These are phyloP conservation scores for Trichoderma orchidacearum DNA, from an alignment of 495 filamentous ascomycete species.

Conservation along the genomic window DNA sequence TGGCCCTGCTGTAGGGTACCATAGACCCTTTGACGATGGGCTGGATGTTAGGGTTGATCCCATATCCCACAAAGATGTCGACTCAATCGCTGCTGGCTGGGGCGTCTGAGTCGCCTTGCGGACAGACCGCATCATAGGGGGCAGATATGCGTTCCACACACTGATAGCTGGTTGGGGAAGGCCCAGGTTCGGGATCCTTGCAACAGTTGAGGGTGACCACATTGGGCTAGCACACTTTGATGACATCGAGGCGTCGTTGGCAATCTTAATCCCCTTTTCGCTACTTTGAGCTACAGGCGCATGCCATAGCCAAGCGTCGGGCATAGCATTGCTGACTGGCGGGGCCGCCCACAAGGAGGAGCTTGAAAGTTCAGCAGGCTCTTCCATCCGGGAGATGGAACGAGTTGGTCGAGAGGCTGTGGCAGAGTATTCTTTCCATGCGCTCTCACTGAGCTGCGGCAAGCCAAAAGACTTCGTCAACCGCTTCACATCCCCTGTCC, in stretches of 20 bases:
- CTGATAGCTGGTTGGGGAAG: background rate
- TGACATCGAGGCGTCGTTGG: background rate
- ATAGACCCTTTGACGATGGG: background rate
- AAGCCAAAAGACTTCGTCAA: background rate
- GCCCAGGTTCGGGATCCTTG: background rate
- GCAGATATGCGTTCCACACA: background rate
- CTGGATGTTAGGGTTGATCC: background rate
- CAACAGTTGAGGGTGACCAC: background rate
- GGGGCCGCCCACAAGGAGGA: background rate
- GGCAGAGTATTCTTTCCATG: conserved; percentile 3
- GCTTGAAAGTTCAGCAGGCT: conserved; percentile 8
- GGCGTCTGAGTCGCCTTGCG: background rate
- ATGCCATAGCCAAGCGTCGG: background rate
- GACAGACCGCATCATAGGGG: background rate
- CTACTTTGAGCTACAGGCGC: background rate
- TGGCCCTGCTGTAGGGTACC: background rate
- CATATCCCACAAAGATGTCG: background rate
- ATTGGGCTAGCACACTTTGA: background rate
- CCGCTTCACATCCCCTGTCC: background rate
- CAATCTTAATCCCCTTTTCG: background rate
- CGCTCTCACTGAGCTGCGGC: background rate
- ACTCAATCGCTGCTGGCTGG: background rate
- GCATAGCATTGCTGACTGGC: background rate
- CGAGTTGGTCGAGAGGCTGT: background rate
- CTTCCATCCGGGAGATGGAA: conserved; percentile 5